Percentiles rank a stretch among this genome's conserved stretches.
Evolutionary conservation across 257 asterid species (phyloP).

Genomic region (Misopates orontium): DNA sequence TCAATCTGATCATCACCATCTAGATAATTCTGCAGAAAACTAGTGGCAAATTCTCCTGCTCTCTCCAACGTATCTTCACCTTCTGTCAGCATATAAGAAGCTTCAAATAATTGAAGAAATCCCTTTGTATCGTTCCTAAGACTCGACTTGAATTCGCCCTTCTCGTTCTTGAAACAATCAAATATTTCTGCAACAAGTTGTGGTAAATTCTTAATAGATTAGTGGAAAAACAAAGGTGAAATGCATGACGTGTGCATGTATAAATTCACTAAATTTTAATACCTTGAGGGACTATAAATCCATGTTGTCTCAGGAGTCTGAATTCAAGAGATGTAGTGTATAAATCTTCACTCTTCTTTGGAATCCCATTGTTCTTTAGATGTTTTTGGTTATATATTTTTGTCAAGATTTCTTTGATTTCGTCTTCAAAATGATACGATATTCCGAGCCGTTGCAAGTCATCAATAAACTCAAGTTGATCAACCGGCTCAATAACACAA

Average conservation of each 20-base stretch:
- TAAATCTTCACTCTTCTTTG: not conserved
- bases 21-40: slow-evolving; percentile 15
- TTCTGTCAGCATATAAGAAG: slow-evolving; percentile 38
- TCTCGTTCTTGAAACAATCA: slow-evolving; percentile 32
- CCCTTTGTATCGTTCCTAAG: slow-evolving; percentile 33
- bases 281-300: slow-evolving; percentile 30
- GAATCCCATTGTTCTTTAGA: not conserved
- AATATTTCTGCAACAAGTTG: slow-evolving; percentile 36
- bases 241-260: not conserved
- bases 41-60: slow-evolving; percentile 35
- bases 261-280: not conserved
- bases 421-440: slow-evolving; percentile 29
- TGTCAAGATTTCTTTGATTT: slow-evolving; percentile 20
- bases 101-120: slow-evolving; percentile 47
- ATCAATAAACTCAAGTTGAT: slow-evolving; percentile 24
- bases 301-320: slow-evolving; percentile 33
- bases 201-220: not conserved
- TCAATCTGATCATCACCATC: slow-evolving; percentile 8
- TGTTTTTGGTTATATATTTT: not conserved
- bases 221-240: too few relatives aligned
- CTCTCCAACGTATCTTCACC: slow-evolving; percentile 43
- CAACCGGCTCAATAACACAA: not conserved
- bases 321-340: slow-evolving; percentile 28
- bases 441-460: slow-evolving; percentile 29
- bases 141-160: slow-evolving; percentile 30